Evolutionary conservation across 306 rosid genomes (phyloP).

Genomic region (Vigna radiata): DNA sequence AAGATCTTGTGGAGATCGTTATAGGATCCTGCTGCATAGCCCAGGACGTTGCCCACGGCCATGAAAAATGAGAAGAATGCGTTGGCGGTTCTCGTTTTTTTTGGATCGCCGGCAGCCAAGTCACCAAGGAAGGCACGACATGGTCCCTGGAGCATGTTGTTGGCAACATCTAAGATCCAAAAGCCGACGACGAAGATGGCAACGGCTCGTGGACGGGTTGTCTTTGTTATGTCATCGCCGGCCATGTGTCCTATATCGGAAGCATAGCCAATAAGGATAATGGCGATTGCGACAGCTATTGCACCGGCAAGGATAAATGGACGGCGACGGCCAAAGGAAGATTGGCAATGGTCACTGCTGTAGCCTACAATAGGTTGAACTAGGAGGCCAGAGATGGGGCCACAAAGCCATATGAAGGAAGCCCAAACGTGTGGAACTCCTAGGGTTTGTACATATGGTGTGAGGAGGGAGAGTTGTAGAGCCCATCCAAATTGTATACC

Average conservation of each 20-base stretch:
- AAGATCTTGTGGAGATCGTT: conserved; percentile 42
- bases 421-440: conserved; percentile 79
- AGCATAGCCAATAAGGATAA: conserved; percentile 72
- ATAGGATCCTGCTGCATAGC: conserved; percentile 69
- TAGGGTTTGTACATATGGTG: conserved; percentile 75
- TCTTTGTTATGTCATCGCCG: conserved; percentile 41
- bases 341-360: conserved; percentile 66
- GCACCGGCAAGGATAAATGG: conserved; percentile 66
- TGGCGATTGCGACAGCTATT: conserved; percentile 43
- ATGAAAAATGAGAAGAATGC: conserved; percentile 68
- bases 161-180: conserved; percentile 74
- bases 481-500: conserved; percentile 92
- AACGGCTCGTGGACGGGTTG: conserved; percentile 50
- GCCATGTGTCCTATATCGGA: conserved; percentile 65
- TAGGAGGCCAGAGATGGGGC: conserved; percentile 72
- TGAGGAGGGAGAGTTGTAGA: conserved; percentile 66
- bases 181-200: conserved; percentile 60
- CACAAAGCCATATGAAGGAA: conserved; percentile 78
- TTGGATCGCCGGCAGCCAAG: conserved; percentile 50
- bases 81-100: conserved; percentile 47
- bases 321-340: conserved; percentile 74
- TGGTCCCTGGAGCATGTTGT: conserved; percentile 76
- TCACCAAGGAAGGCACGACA: conserved; percentile 71
- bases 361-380: conserved; percentile 77
- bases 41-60: conserved; percentile 73